Conservation (phyloP, 2,329 filamentous ascomycete genomes). For the Alternaria arborescens region DNA sequence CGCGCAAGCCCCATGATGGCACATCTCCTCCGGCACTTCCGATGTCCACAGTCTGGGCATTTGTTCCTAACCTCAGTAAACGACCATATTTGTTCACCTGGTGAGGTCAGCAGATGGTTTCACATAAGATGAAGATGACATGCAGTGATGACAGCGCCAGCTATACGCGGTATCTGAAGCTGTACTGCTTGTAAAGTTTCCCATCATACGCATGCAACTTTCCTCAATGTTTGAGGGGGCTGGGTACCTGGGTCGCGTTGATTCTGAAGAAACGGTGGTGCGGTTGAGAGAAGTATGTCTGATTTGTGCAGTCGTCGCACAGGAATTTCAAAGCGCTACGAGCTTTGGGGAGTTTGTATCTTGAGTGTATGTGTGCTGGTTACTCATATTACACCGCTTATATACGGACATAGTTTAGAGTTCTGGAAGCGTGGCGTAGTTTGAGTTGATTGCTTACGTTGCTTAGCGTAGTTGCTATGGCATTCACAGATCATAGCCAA, state of each 20-base stretch:
- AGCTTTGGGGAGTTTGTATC: not conserved
- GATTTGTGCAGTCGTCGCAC: not conserved
- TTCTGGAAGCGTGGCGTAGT: not conserved
- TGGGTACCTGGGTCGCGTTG: not conserved
- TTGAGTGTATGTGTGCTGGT: not conserved
- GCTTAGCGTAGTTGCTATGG: not conserved
- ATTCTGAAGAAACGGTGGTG: not conserved
- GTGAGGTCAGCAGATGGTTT: not conserved
- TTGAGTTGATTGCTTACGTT: not conserved
- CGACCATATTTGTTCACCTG: constrained; percentile 1
- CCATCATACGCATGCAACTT: not conserved
- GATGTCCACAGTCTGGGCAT: constrained; percentile 8
- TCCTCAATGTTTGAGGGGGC: not conserved
- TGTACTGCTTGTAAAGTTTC: not conserved
- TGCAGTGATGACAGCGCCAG: constrained; percentile 9
- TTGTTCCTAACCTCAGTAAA: constrained; percentile 1
- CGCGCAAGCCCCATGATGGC: not conserved
- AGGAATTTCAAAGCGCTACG: not conserved
- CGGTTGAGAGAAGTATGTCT: not conserved
- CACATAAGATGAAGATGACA: accelerated
- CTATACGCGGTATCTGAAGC: not conserved
- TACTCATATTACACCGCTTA: not conserved
- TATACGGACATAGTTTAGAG: not conserved
- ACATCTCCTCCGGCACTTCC: constrained; percentile 12
- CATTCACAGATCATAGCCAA: not conserved